phyloP scores from a whole-genome alignment of 495 filamentous ascomycete species.

The Daldinia childiae region DNA sequence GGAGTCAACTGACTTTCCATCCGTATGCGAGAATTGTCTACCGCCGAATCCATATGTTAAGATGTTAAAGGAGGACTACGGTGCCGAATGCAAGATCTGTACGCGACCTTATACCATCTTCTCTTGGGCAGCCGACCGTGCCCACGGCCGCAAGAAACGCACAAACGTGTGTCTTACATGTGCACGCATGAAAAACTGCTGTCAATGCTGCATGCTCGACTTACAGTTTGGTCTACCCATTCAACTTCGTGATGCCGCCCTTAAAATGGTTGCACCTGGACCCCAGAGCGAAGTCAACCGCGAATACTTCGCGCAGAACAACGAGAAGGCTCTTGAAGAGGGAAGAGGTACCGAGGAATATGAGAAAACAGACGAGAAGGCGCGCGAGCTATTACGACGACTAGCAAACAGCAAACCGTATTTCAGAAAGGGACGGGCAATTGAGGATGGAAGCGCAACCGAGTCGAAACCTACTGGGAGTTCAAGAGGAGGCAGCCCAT shows the following conservation, averaged over 20 bases:
- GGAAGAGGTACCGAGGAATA: constrained; percentile 84
- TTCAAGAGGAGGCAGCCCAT: constrained; percentile 55
- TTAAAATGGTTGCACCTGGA: constrained; percentile 95
- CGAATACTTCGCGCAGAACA: constrained; percentile 96
- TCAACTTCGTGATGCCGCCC: constrained; percentile 91
- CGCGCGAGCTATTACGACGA: constrained; percentile 82
- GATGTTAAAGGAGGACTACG: constrained; percentile 96
- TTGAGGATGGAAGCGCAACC: constrained; percentile 60
- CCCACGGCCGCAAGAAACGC: constrained; percentile 83
- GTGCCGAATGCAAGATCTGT: constrained; percentile 84
- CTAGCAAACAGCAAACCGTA: constrained; percentile 94
- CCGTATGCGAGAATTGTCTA: constrained; percentile 77
- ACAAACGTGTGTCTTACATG: constrained; percentile 96
- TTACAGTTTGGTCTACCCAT: constrained; percentile 94
- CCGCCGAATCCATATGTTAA: constrained; percentile 98
- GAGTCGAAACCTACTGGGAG: constrained; percentile 54
- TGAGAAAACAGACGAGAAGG: constrained; percentile 97
- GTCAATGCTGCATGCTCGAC: constrained; percentile 99
- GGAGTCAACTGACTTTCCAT: constrained; percentile 88
- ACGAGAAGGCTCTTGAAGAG: constrained; percentile 94
- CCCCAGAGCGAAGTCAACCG: constrained; percentile 91
- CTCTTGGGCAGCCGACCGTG: constrained; percentile 89
- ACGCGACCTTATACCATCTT: constrained; percentile 97
- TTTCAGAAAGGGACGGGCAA: constrained; percentile 82
- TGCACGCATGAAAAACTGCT: constrained; percentile 94